Evolutionary conservation across 1,139 yeast genomes (phyloP).

Genomic region (Saccharomycopsis hybrid): DNA sequence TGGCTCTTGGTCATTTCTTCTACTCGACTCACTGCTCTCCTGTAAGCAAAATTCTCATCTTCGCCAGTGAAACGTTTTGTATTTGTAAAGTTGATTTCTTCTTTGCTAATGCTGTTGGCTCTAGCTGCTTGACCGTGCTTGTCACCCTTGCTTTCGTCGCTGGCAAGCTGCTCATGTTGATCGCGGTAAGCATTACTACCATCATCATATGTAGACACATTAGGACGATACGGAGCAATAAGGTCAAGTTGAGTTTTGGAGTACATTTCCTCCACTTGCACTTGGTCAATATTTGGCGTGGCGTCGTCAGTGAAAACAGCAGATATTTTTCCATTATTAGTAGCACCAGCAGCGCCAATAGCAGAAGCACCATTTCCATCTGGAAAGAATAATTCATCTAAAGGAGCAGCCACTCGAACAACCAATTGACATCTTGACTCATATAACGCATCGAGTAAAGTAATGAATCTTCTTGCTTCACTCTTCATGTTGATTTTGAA

Average conservation of each 20-base stretch:
- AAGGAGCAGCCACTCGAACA: slow-evolving; percentile 42
- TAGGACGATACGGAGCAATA: slow-evolving; percentile 63
- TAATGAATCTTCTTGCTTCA: slow-evolving; percentile 63
- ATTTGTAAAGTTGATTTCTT: slow-evolving; percentile 37
- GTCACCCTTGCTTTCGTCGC: no score
- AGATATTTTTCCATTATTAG: no score
- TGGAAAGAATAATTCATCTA: slow-evolving; percentile 57
- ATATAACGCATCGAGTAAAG: slow-evolving; percentile 60
- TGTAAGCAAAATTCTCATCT: slow-evolving; percentile 70
- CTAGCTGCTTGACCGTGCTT: no score
- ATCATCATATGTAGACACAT: slow-evolving; percentile 54
- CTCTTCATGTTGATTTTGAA: slow-evolving; percentile 53
- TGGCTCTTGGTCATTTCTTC: slow-evolving; percentile 59
- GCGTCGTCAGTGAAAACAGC: no score
- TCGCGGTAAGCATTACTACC: slow-evolving; percentile 37
- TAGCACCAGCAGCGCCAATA: slow-evolving; percentile 24
- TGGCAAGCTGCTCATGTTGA: slow-evolving; percentile 10
- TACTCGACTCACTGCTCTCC: slow-evolving; percentile 63
- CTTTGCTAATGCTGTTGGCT: slow-evolving; percentile 15
- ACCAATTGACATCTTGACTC: slow-evolving; percentile 58
- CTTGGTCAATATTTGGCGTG: slow-evolving; percentile 31
- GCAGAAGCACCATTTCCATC: slow-evolving; percentile 19
- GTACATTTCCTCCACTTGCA: slow-evolving; percentile 65
- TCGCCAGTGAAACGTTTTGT: slow-evolving; percentile 64
- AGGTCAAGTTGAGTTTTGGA: slow-evolving; percentile 57